phyloP scores from a whole-genome alignment of 768 basidiomycete species.

The Leccinum fibrillosum region DNA sequence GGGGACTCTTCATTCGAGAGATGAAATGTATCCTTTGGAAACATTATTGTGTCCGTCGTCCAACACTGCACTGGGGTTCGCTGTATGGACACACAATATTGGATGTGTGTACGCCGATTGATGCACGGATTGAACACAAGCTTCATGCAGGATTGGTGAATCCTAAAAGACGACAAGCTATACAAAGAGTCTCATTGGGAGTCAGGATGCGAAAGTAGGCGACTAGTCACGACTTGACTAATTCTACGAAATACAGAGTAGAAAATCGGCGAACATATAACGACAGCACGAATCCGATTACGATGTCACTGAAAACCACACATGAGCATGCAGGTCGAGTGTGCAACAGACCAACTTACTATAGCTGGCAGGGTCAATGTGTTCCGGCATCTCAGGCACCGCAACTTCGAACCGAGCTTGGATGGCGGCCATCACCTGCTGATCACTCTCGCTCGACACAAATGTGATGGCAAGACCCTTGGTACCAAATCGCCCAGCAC shows the following conservation, averaged over 20 bases:
- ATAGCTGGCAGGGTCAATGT: conserved; percentile 92
- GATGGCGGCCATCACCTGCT: conserved; percentile 91
- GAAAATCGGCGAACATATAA: conserved; percentile 5
- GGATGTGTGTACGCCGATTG: no score
- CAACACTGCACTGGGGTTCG: no score
- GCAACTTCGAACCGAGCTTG: conserved; percentile 98
- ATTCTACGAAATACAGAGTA: conserved; percentile 18
- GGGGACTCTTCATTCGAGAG: no score
- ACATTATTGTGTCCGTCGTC: no score
- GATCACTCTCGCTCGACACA: conserved; percentile 87
- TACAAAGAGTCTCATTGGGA: conserved; percentile 41
- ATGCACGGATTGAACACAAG: not conserved
- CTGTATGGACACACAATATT: no score
- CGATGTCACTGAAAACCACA: conserved; percentile 37
- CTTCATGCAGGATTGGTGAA: not conserved
- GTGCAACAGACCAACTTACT: conserved; percentile 52
- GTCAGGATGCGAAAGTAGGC: not conserved
- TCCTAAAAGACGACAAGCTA: not conserved
- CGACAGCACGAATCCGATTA: conserved; percentile 31
- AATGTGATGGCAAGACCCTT: conserved; percentile 99
- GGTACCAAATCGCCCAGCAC: conserved; percentile 98
- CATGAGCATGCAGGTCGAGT: not conserved
- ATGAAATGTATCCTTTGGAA: no score
- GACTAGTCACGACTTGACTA: conserved; percentile 82
- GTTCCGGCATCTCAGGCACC: conserved; percentile 90